Conservation (phyloP, 1,139 yeast species). For the Geotrichum fermentans region DNA sequence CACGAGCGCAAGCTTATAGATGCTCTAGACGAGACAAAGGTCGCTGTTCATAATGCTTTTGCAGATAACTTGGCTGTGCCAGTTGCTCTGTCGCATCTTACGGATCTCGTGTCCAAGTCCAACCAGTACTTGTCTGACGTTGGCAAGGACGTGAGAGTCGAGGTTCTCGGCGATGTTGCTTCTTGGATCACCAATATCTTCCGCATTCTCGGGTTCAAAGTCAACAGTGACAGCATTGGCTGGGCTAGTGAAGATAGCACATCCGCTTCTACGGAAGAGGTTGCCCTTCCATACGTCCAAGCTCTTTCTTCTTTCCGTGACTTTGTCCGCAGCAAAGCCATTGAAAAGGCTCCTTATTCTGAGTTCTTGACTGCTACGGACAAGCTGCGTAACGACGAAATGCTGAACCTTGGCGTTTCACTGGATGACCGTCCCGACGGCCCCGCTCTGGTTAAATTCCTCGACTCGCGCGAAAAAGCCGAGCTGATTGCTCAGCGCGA, state of each 20-base stretch:
- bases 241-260: conserved; percentile 51
- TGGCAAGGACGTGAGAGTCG: conserved; percentile 53
- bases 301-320: conserved; percentile 78
- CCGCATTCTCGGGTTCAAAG: conserved; percentile 66
- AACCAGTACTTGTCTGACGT: conserved; percentile 64
- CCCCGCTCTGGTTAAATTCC: conserved; percentile 74
- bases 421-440: conserved; percentile 84
- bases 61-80: conserved; percentile 86
- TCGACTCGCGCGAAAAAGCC: conserved; percentile 61
- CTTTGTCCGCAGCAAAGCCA: conserved; percentile 66
- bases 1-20: conserved; percentile 53
- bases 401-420: conserved; percentile 71
- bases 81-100: conserved; percentile 57
- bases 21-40: conserved; percentile 52
- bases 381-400: conserved; percentile 54
- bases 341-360: conserved; percentile 51
- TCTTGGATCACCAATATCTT: conserved; percentile 68
- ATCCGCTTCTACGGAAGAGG: conserved; percentile 52
- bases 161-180: conserved; percentile 60
- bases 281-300: conserved; percentile 72
- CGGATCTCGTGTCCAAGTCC: conserved; percentile 63
- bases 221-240: conserved; percentile 67
- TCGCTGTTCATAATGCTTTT: conserved; percentile 68
- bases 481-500: conserved; percentile 57
- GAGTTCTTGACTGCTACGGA: conserved; percentile 60